A percentile compares a stretch with the other conserved stretches of the same genome.
phyloP scores from a whole-genome alignment of 768 basidiomycete genomes.

The Suillus cothurnatus region DNA sequence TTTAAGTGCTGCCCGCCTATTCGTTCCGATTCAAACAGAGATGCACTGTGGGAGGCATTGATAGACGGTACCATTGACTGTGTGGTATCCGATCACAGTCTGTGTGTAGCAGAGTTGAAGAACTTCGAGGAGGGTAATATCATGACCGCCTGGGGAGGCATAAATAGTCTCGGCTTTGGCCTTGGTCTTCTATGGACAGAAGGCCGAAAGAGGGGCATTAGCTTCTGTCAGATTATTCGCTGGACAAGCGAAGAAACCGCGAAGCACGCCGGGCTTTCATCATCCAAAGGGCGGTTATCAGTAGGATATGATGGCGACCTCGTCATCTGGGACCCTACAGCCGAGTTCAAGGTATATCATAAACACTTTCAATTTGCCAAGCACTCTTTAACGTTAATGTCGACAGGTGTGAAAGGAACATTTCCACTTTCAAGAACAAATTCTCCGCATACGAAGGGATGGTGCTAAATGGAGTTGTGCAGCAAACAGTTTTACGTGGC shows the following conservation, averaged over 20 bases:
- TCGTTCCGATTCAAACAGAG: slow-evolving; percentile 69
- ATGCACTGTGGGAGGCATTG: slow-evolving; percentile 80
- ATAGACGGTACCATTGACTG: slow-evolving; percentile 84
- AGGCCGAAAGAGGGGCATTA: slow-evolving; percentile 49
- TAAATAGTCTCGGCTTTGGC: slow-evolving; percentile 89
- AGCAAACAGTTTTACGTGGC: slow-evolving; percentile 82
- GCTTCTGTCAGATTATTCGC: slow-evolving; percentile 61
- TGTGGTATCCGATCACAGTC: slow-evolving; percentile 96
- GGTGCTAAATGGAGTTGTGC: slow-evolving; percentile 68
- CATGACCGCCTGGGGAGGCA: slow-evolving; percentile 94
- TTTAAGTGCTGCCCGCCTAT: slow-evolving; percentile 99
- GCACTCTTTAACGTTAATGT: slow-evolving; percentile 11
- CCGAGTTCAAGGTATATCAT: slow-evolving; percentile 41
- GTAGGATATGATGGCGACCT: slow-evolving; percentile 87
- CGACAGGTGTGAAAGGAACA: slow-evolving; percentile 69
- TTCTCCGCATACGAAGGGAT: slow-evolving; percentile 86
- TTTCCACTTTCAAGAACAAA: slow-evolving; percentile 92
- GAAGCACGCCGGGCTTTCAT: slow-evolving; percentile 71
- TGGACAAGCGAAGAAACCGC: slow-evolving; percentile 82
- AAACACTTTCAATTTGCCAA: slow-evolving; percentile 1
- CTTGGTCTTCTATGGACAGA: slow-evolving; percentile 91
- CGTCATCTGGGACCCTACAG: slow-evolving; percentile 76
- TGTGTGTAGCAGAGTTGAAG: slow-evolving; percentile 84
- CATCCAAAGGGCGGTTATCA: slow-evolving; percentile 69
- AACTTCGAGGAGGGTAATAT: slow-evolving; percentile 74